Base-by-base conservation (phyloP, 148 eudicot species). In the Talinum fruticosum region DNA sequence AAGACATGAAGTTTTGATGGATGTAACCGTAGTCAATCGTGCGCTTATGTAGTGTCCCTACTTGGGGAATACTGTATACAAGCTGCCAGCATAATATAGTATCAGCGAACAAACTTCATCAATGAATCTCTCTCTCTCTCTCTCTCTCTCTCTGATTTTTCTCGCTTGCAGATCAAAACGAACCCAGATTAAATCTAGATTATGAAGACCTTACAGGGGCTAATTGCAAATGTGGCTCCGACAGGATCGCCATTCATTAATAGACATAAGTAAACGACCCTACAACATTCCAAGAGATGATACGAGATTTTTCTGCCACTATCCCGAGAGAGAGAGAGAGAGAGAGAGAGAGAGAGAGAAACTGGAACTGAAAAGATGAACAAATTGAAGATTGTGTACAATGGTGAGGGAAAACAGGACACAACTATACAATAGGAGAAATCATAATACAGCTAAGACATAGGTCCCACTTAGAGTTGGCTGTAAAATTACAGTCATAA, bases 1-100 rank as follows among this genome's bases (percentile, higher is more conserved):
- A 65, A 29, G 88, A 87, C 65, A 84, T 86, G 80, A 79, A 68
- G 72, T 37, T 21, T 19, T 70, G 24, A 69, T 54, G 41, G n/a
- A 30, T 75, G 36, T 45, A 65, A 65, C 71, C 65, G 16, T 8
- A 19, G 47, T 13, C 14, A 2, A 19, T 68, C n/a, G 7, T 68
- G 45, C 45, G 36, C 13, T 26, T 7, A 18, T 35, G 26, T 68
- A 8, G 70, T 18, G 10, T 32, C 7, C 8, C 18, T 6, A 10
- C 66, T 62, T 62, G 4, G 32, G 28, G 23, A 62, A 62, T 2
- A 62, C 5, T 62, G 66, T 62, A 28, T 16, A 62, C 14, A 51
- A 59, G 64, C 64, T 28, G 29, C 13, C 66, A 62, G 1, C 12
- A 26, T 62, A 1, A 26, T 29, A 1, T 28, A 62, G 8, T 7